phyloP scores from a whole-genome alignment of 2,329 filamentous ascomycete genomes.

The Madurella mycetomatis region DNA sequence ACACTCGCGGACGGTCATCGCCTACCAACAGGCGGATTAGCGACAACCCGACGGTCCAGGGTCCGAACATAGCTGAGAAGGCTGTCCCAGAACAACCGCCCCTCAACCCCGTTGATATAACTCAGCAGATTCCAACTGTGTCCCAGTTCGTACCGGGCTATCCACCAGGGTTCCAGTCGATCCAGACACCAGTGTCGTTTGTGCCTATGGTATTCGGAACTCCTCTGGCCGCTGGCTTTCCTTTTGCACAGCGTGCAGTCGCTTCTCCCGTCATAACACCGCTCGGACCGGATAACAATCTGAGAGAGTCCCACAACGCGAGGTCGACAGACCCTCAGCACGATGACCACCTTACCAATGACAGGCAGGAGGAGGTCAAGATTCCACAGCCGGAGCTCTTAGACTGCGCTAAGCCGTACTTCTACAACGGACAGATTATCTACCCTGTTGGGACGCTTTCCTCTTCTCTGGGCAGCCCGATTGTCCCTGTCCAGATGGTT shows the following conservation, averaged over 20 bases:
- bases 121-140: slow-evolving; percentile 23
- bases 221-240: slow-evolving; percentile 30
- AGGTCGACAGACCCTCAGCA: slow-evolving; percentile 14
- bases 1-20: slow-evolving; percentile 51
- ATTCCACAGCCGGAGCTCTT: slow-evolving; percentile 42
- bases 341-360: slow-evolving; percentile 5
- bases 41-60: slow-evolving; percentile 33
- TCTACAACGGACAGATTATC: slow-evolving; percentile 31
- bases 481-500: slow-evolving; percentile 25
- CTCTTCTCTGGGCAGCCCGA: slow-evolving; percentile 24
- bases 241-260: slow-evolving; percentile 20
- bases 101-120: slow-evolving; percentile 7
- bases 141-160: slow-evolving; percentile 29
- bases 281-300: slow-evolving; percentile 8
- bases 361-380: slow-evolving; percentile 33
- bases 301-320: slow-evolving; percentile 27
- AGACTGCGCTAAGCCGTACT: slow-evolving; percentile 43
- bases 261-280: slow-evolving; percentile 12
- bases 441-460: slow-evolving; percentile 29
- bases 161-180: slow-evolving; percentile 27
- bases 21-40: slow-evolving; percentile 49
- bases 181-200: slow-evolving; percentile 34
- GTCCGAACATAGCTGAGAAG: slow-evolving; percentile 21
- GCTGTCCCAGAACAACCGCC: slow-evolving; percentile 12
- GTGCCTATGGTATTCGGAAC: slow-evolving; percentile 41